Conservation (phyloP, 495 filamentous ascomycete species). For the Penicillium salamii region DNA sequence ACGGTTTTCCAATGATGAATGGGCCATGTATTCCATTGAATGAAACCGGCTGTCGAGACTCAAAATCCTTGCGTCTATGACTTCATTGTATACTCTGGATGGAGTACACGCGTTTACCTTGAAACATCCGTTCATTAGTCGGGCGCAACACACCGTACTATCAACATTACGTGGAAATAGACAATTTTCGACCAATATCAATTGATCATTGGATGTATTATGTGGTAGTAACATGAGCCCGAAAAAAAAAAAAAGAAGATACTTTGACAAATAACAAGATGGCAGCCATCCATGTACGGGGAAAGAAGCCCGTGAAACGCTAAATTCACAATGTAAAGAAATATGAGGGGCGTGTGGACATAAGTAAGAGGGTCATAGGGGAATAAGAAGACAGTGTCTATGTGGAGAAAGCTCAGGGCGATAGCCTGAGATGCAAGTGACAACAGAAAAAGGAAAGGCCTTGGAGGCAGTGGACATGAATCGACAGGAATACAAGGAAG, state of each 20-base stretch:
- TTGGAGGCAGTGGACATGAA: not conserved
- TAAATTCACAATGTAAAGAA: not conserved
- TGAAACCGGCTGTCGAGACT: too few relatives aligned
- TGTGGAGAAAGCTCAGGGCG: not conserved
- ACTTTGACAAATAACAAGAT: not conserved
- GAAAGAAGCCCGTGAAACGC: slow-evolving; percentile 3
- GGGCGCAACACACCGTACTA: too few relatives aligned
- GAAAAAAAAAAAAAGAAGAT: too few relatives aligned
- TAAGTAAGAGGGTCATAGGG: slow-evolving; percentile 6
- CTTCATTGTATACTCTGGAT: too few relatives aligned
- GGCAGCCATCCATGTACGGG: not conserved
- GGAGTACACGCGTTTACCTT: too few relatives aligned
- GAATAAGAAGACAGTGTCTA: slow-evolving; percentile 9
- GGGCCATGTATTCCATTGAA: too few relatives aligned
- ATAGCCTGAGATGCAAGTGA: not conserved
- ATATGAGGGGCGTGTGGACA: not conserved
- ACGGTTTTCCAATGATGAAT: too few relatives aligned
- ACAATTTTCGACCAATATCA: not conserved
- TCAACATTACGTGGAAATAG: too few relatives aligned
- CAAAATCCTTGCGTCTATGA: too few relatives aligned
- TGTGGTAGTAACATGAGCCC: not conserved
- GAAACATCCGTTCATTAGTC: too few relatives aligned
- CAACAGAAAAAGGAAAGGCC: not conserved
- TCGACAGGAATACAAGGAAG: not conserved
- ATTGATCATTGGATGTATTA: slow-evolving; percentile 1